phyloP scores from a whole-genome alignment of 164 flowering plant genomes.

The Vitis labrusca region DNA sequence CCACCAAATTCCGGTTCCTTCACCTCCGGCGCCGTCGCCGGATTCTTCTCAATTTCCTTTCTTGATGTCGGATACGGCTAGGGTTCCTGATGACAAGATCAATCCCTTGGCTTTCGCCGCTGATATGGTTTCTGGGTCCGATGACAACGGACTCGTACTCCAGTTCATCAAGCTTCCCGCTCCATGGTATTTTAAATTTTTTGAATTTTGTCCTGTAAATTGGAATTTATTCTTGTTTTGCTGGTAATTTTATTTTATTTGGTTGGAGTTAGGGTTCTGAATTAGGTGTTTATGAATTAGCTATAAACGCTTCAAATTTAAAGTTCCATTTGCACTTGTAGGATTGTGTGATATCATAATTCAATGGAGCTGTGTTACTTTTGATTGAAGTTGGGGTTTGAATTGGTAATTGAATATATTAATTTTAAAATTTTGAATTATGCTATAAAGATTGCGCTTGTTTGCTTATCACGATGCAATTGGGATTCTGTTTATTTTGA shows the following conservation, averaged over 20 bases:
- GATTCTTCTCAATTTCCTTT: constrained; percentile 13
- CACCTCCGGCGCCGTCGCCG: constrained; percentile 38
- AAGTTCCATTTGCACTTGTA: not conserved
- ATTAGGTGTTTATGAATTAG: not conserved
- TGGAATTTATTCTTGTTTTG: not conserved
- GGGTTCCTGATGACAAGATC: constrained; percentile 8
- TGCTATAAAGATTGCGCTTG: not conserved
- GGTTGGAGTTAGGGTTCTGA: too few species aligned
- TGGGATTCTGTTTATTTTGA: not conserved
- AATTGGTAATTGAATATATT: not conserved
- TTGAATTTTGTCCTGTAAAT: not conserved
- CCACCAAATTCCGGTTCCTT: constrained; percentile 28
- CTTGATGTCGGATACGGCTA: constrained; percentile 2
- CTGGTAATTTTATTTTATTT: too few species aligned
- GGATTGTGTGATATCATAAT: not conserved
- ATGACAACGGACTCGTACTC: constrained; percentile 20
- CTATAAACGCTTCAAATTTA: not conserved
- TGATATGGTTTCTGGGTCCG: constrained; percentile 32
- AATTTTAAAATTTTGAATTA: not conserved
- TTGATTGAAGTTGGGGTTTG: not conserved
- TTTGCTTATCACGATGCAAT: not conserved
- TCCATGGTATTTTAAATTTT: constrained; percentile 54
- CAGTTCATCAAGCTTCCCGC: constrained; percentile 41
- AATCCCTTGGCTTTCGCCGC: constrained; percentile 20
- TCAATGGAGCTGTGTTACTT: not conserved